Conservation (phyloP, 2,329 filamentous ascomycete genomes). For the Monosporascus sp. region DNA sequence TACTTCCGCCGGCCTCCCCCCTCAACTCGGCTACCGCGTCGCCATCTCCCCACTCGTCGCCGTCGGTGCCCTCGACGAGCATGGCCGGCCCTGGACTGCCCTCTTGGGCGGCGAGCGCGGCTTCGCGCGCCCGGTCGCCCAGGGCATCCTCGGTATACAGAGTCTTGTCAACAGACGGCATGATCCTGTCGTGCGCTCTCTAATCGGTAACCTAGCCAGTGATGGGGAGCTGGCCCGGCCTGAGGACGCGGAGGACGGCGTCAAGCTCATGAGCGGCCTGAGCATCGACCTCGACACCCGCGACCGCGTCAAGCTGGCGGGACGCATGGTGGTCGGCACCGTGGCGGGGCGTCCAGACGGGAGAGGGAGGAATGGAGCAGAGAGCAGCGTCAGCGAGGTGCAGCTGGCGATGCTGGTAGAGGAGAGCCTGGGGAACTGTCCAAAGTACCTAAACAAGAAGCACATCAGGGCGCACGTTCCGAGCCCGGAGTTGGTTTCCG, state of each 20-base stretch:
- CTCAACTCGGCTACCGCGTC: slow-evolving; percentile 56
- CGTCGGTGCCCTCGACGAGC: slow-evolving; percentile 63
- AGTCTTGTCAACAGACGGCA: slow-evolving; percentile 53
- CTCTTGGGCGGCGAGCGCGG: slow-evolving; percentile 71
- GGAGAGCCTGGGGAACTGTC: slow-evolving; percentile 75
- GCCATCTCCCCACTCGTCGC: slow-evolving; percentile 62
- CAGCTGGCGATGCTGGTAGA: slow-evolving; percentile 63
- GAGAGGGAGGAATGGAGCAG: background rate
- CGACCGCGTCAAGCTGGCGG: slow-evolving; percentile 69
- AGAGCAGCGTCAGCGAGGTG: slow-evolving; percentile 28
- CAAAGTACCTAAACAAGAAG: slow-evolving; percentile 81
- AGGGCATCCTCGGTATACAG: slow-evolving; percentile 58
- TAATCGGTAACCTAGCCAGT: slow-evolving; percentile 42
- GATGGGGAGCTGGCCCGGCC: slow-evolving; percentile 37
- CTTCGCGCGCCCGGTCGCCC: slow-evolving; percentile 59
- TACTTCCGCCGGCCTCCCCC: slow-evolving; percentile 57
- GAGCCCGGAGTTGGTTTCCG: slow-evolving; percentile 37
- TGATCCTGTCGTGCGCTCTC: slow-evolving; percentile 65
- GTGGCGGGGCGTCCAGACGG: slow-evolving; percentile 31
- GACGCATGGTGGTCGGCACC: slow-evolving; percentile 61
- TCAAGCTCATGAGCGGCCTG: slow-evolving; percentile 43
- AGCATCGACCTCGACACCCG: slow-evolving; percentile 61
- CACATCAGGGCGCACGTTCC: slow-evolving; percentile 51
- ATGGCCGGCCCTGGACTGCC: slow-evolving; percentile 68
- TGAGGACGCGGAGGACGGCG: slow-evolving; percentile 27